Conservation (phyloP, 306 rosid genomes). For the Clitoria ternatea region DNA sequence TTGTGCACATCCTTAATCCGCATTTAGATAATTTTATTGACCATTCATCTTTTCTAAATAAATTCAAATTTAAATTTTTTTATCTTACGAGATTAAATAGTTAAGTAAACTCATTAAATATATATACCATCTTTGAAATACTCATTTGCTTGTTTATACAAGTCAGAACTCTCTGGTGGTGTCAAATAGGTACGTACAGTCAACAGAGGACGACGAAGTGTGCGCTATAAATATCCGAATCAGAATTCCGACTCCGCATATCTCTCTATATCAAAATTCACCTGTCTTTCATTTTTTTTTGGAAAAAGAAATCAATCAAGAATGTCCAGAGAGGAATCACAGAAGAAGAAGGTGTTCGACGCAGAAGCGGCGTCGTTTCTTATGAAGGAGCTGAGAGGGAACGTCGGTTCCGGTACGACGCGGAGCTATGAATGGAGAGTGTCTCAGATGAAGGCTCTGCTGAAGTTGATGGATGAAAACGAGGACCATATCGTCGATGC, state of each 20-base stretch:
- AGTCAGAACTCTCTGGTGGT: too few relatives aligned
- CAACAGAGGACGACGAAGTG: too few relatives aligned
- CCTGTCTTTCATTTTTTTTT: neutral
- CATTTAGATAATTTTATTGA: too few relatives aligned
- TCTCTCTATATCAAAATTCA: neutral
- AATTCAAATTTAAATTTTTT: too few relatives aligned
- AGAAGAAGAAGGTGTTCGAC: conserved; percentile 25
- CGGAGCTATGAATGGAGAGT: conserved; percentile 43
- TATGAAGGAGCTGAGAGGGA: conserved; percentile 31
- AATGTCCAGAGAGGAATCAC: conserved; percentile 22
- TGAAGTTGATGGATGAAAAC: conserved; percentile 19
- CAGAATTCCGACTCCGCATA: neutral
- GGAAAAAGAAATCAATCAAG: neutral
- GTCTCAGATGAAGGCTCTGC: conserved; percentile 36
- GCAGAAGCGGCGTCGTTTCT: conserved; percentile 23
- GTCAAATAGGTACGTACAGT: too few relatives aligned
- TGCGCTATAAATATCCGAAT: neutral
- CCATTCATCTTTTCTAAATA: too few relatives aligned
- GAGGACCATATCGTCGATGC: conserved; percentile 34
- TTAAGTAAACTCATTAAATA: too few relatives aligned
- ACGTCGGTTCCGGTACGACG: conserved; percentile 26
- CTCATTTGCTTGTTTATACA: too few relatives aligned
- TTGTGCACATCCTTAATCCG: too few relatives aligned
- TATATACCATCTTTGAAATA: too few relatives aligned
- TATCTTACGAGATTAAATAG: too few relatives aligned